Percentiles rank a stretch among this genome's conserved stretches.
These are phyloP conservation scores for Pleochaeta shiraiana DNA, from an alignment of 2,329 filamentous ascomycete genomes.

Conservation along the genomic window DNA sequence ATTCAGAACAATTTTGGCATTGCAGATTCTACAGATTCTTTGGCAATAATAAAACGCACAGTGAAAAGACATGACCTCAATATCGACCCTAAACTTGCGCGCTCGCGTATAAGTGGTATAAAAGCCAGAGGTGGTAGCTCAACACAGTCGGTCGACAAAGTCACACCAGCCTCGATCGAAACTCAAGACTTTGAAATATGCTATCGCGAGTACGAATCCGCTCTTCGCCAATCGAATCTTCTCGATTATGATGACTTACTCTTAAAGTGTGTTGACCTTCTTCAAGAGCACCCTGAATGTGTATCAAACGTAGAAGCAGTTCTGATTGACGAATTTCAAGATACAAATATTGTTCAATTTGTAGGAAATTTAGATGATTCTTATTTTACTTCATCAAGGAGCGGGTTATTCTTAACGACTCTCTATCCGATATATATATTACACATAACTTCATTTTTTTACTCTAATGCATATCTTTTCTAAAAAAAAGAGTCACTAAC, in stretches of 20 bases:
- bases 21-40: slow-evolving; percentile 63
- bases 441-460: no score
- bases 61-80: slow-evolving; percentile 48
- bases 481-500: no score
- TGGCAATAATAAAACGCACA: slow-evolving; percentile 61
- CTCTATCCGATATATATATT: no score
- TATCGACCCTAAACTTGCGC: slow-evolving; percentile 49
- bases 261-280: slow-evolving; percentile 58
- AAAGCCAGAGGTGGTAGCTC: slow-evolving; percentile 33
- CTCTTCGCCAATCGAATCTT: slow-evolving; percentile 54
- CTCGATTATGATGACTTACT: slow-evolving; percentile 92
- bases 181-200: slow-evolving; percentile 46
- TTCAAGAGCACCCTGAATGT: slow-evolving; percentile 51
- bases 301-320: slow-evolving; percentile 81
- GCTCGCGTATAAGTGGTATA: slow-evolving; percentile 51
- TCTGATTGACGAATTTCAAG: slow-evolving; percentile 92
- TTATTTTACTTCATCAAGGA: no score
- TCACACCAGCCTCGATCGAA: slow-evolving; percentile 22
- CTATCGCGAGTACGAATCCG: slow-evolving; percentile 57
- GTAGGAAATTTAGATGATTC: not conserved
- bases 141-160: slow-evolving; percentile 21
- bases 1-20: slow-evolving; percentile 73
- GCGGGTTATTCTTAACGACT: no score
- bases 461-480: no score
- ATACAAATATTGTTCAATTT: slow-evolving; percentile 90